phyloP scores from a whole-genome alignment of 106 monocot genomes.

The Apostasia ramifera region DNA sequence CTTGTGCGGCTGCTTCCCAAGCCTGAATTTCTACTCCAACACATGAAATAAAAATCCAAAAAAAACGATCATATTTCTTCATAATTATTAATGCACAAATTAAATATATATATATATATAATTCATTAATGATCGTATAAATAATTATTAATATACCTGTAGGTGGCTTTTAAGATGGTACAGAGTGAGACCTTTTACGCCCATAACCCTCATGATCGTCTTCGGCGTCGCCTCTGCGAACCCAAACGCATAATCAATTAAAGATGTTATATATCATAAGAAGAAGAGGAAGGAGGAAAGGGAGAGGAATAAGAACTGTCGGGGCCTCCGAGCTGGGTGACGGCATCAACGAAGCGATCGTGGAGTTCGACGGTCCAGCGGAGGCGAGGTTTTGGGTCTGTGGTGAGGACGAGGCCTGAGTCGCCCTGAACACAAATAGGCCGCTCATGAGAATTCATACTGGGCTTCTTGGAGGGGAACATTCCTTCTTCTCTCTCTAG shows the following conservation, averaged over 20 bases:
- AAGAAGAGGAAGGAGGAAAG: neutral
- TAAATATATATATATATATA: neutral
- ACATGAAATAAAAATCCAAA: neutral
- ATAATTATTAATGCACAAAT: neutral
- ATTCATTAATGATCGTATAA: neutral
- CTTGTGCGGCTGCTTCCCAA: slow-evolving; percentile 75
- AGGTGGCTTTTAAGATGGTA: slow-evolving; percentile 64
- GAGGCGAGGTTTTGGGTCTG: slow-evolving; percentile 57
- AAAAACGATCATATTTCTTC: neutral
- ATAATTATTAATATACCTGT: slow-evolving; percentile 18
- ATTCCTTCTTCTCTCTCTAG: slow-evolving; percentile 27
- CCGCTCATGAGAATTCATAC: slow-evolving; percentile 16
- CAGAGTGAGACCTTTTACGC: slow-evolving; percentile 53
- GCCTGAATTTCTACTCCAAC: slow-evolving; percentile 45
- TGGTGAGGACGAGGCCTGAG: slow-evolving; percentile 55
- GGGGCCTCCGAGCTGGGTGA: slow-evolving; percentile 51
- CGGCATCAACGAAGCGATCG: slow-evolving; percentile 55
- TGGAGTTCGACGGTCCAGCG: slow-evolving; percentile 61
- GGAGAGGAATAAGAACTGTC: slow-evolving; percentile 23
- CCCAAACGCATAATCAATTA: neutral
- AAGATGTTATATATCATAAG: neutral
- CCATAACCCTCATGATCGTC: slow-evolving; percentile 44
- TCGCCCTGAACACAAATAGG: slow-evolving; percentile 26
- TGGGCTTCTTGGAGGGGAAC: slow-evolving; percentile 61
- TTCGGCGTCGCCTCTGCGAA: slow-evolving; percentile 40